Base-by-base conservation (phyloP, 441 rosid genomes). In the Populus hybrid region DNA sequence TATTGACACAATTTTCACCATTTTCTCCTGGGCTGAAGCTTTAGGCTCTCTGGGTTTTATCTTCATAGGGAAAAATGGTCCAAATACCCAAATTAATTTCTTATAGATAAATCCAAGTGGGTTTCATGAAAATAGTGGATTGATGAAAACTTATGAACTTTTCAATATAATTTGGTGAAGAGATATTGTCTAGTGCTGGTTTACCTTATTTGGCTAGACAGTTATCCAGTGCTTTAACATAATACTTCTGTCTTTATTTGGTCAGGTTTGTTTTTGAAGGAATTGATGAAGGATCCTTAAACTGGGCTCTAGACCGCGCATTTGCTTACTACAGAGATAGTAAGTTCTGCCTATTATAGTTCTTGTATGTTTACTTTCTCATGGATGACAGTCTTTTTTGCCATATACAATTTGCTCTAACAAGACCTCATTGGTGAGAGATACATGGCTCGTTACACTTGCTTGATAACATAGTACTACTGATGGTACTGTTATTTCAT, bases 251-350 rank as follows among this genome's bases (percentile, higher is more conserved):
- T 32, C 50, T 68, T 75, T 50, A 26, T 71, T 28, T 75, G 57
- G 18, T 67, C 83, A 89, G 92, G 87, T 89, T 86, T 79, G 85
- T 81, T 35, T 87, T 89, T 53, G 88, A 89, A 77, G 92, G 92
- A 77, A 87, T 87, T 77, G 90, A 87, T 79, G 89, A 85, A 84
- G 88, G 86, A 75, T 89, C 92, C 73, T 77, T 87, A 35, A 74
- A 82, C 76, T 67, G 78, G 72, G 87, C 92, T 75, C 84, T 89
- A 35, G 86, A 84, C 67, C 88, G 90, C 32, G 90, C 90, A 80
- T 85, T 87, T 85, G 57, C 85, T 66, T 80, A 72, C 75, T 87
- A 80, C 67, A 82, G 79, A 81, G 81, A 74, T 30, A 86, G 92
- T 89, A 84, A 84, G 92, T 78, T 67, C 34, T 69, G 30, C 57